Evolutionary conservation across 495 filamentous ascomycete genomes (phyloP).

Genomic region (Amphirosellinia nigrospora): DNA sequence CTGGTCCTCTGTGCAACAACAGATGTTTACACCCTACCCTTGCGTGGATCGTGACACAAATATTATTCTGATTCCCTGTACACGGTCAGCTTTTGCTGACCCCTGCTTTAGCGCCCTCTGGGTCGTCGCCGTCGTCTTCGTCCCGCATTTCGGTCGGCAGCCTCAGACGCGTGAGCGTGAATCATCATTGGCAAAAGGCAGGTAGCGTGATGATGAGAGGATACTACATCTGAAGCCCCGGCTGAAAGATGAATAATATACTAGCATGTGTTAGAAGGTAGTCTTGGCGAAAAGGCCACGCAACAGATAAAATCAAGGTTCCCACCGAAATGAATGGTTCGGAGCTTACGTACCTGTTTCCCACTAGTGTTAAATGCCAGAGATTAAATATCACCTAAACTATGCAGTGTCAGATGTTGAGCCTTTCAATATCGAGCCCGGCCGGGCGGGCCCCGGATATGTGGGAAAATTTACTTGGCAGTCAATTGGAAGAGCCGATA

Average conservation of each 20-base stretch:
- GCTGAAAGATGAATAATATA: not conserved
- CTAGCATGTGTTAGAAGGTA: not conserved
- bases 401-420: slow-evolving; percentile 13
- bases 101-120: too few species aligned
- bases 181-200: not conserved
- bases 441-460: slow-evolving; percentile 9
- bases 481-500: slow-evolving; percentile 13
- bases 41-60: too few species aligned
- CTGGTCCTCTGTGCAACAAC: too few species aligned
- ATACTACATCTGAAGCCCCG: not conserved
- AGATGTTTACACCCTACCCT: too few species aligned
- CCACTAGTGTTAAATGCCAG: slow-evolving; percentile 16
- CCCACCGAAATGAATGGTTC: too few species aligned
- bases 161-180: not conserved
- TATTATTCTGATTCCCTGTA: too few species aligned
- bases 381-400: slow-evolving; percentile 5
- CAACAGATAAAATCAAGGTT: too few species aligned
- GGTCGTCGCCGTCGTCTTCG: not conserved
- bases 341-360: not conserved
- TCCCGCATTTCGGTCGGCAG: not conserved
- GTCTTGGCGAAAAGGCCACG: too few species aligned
- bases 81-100: too few species aligned
- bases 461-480: slow-evolving; percentile 15
- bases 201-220: not conserved
- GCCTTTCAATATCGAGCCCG: slow-evolving; percentile 4